Evolutionary conservation across 352 stramenopile genomes (phyloP).

Genomic region (Globisporangium radiosum): DNA sequence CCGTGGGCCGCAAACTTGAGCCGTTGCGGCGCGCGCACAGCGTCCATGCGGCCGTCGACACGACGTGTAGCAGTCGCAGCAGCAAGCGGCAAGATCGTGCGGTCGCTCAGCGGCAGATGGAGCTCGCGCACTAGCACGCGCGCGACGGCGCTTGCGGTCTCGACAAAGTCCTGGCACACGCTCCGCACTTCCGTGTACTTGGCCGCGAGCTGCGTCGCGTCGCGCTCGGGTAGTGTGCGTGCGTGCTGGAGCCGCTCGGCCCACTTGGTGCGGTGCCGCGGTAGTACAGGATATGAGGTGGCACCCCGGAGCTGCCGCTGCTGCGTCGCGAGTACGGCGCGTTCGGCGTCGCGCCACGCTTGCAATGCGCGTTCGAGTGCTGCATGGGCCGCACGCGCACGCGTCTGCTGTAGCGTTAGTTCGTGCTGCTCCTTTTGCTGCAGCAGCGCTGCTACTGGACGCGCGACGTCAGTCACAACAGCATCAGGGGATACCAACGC

Average conservation of each 20-base stretch:
- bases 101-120: constrained; percentile 60
- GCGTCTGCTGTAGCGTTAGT: constrained; percentile 41
- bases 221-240: constrained; percentile 29
- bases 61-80: constrained; percentile 17
- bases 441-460: constrained; percentile 26
- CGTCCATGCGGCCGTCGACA: constrained; percentile 66
- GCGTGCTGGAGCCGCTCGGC: constrained; percentile 56
- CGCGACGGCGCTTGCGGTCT: constrained; percentile 58
- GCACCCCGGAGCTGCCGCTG: constrained; percentile 39
- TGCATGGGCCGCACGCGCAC: constrained; percentile 41
- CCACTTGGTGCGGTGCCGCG: constrained; percentile 48
- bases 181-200: constrained; percentile 85
- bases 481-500: no score
- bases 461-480: not conserved
- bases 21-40: constrained; percentile 41
- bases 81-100: constrained; percentile 64
- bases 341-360: constrained; percentile 68
- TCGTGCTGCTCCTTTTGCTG: constrained; percentile 48
- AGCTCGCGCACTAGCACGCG: constrained; percentile 79
- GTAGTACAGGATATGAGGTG: constrained; percentile 36
- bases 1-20: constrained; percentile 83
- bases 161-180: constrained; percentile 87
- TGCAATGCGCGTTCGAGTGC: constrained; percentile 59
- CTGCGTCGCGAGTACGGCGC: constrained; percentile 47
- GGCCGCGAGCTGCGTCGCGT: constrained; percentile 34